Conservation (phyloP, 768 basidiomycete species). For the Collybiopsis luxurians region DNA sequence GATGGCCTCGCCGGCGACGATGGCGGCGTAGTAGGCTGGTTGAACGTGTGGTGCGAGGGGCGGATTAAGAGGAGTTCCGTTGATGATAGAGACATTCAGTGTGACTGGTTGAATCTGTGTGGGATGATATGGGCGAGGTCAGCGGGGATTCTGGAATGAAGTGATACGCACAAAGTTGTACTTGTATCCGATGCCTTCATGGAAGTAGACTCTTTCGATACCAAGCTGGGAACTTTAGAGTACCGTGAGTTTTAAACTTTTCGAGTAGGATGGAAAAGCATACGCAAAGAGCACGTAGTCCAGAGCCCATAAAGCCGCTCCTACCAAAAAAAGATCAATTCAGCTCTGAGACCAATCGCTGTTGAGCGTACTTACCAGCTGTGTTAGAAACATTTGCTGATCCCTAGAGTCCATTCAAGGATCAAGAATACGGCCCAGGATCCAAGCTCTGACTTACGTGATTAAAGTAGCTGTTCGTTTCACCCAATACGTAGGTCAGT, state of each 20-base stretch:
- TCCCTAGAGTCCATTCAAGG: slow-evolving; percentile 16
- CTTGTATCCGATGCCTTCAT: slow-evolving; percentile 69
- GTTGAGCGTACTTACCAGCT: not conserved
- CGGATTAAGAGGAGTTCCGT: slow-evolving; percentile 46
- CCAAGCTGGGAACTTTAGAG: no score
- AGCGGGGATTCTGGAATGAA: not conserved
- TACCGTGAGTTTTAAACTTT: not conserved
- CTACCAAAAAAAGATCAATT: slow-evolving; percentile 67
- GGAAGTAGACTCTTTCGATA: slow-evolving; percentile 51
- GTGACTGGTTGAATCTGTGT: slow-evolving; percentile 60
- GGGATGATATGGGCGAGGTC: not conserved
- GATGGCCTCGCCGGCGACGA: slow-evolving; percentile 58
- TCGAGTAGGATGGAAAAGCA: slow-evolving; percentile 10
- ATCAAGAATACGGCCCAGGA: not conserved
- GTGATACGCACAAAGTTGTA: slow-evolving; percentile 52
- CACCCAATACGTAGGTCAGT: slow-evolving; percentile 64
- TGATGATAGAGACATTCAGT: slow-evolving; percentile 53
- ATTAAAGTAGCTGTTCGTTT: slow-evolving; percentile 54
- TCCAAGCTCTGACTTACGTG: slow-evolving; percentile 26
- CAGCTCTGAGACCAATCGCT: slow-evolving; percentile 14
- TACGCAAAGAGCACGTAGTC: slow-evolving; percentile 64
- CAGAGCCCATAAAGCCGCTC: slow-evolving; percentile 65
- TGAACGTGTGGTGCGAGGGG: slow-evolving; percentile 61
- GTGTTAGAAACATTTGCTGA: slow-evolving; percentile 2
- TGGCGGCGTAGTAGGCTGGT: slow-evolving; percentile 63